These are phyloP conservation scores for Monotropa hypopitys DNA, from an alignment of 179 eudicot species.

Conservation along the genomic window DNA sequence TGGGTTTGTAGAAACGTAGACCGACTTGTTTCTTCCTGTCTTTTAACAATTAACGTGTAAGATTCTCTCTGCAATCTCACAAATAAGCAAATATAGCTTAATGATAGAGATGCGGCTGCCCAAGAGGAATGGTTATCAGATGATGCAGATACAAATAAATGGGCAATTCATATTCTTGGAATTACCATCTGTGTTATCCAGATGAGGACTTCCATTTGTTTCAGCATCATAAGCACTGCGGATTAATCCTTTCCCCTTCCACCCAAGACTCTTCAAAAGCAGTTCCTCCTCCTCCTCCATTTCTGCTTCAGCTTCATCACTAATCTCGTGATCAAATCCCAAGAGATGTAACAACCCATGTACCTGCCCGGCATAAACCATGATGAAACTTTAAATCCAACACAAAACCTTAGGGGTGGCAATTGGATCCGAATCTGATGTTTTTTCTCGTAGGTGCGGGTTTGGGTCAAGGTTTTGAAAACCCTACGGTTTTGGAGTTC, in stretches of 20 bases:
- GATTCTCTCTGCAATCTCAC: slow-evolving; percentile 35
- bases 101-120: slow-evolving; percentile 8
- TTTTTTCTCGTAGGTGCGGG: too few species aligned
- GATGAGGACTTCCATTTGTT: slow-evolving; percentile 27
- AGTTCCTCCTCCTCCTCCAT: slow-evolving; percentile 73
- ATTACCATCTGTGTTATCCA: slow-evolving; percentile 47
- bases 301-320: slow-evolving; percentile 85
- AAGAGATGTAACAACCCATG: slow-evolving; percentile 87
- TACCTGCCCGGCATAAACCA: slow-evolving; percentile 32
- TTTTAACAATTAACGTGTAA: slow-evolving; percentile 46
- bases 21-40: slow-evolving; percentile 96
- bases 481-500: too few species aligned
- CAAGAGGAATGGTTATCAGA: neutral
- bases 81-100: slow-evolving; percentile 19
- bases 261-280: slow-evolving; percentile 58
- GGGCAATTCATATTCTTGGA: slow-evolving; percentile 6
- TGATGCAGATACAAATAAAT: neutral
- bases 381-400: neutral
- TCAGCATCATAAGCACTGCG: slow-evolving; percentile 51
- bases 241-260: slow-evolving; percentile 87
- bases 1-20: slow-evolving; percentile 77
- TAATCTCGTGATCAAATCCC: slow-evolving; percentile 88
- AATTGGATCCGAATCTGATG: too few species aligned
- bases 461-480: too few species aligned
- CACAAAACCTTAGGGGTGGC: neutral